Evolutionary conservation across 2,329 filamentous ascomycete genomes (phyloP), one percentile per base, ranked within the genome.

Genomic region (Aspergillus clavatus): DNA sequence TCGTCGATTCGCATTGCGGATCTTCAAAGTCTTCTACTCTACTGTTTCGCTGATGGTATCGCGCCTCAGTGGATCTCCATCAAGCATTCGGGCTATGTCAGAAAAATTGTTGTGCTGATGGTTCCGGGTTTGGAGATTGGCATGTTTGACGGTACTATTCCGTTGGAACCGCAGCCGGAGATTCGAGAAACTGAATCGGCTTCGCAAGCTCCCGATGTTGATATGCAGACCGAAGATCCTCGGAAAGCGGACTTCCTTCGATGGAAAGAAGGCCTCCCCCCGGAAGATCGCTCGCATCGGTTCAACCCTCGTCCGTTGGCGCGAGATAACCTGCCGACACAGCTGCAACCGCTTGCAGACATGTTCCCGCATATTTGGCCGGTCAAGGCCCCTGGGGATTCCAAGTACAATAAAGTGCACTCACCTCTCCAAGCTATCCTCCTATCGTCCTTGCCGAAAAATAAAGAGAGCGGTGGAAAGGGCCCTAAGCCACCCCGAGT

Each of bases 301-400:
- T 70, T 66, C 42, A 66, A 62, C 45, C 65, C 69, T 23, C 58
- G 60, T 29, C 38, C 53, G 7, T 53, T 73, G 31, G 48, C 52
- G 4, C 53, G 56, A 21, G 57, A 62, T 5, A 43, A 46, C n/a
- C 54, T 72, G 21, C 66, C 81, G 1, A 63, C 72, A 16, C 72
- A 76, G 8, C 58, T 89, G 28, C 73, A 81, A 60, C 81, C 83
- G 1, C 80, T 96, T 47, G 82, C 86, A 31, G 81, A 87, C 47
- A 87, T 96, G 63, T 97, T 98, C 54, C 76, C 83, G 7, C 85
- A 93, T 58, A 72, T 96, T 29, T 96, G 93, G 89, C 91, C 90
- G 7, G 81, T 96, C 46, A 86, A 82, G 62, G 86, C 89, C 0
- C 87, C 89, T 2, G 93, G 90, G 3, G 91, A 97, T 63, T 85